Evolutionary conservation across 1,284 basidiomycete species (phyloP), one percentile per base, ranked within the genome.

Genomic region (Fomes fomentarius): DNA sequence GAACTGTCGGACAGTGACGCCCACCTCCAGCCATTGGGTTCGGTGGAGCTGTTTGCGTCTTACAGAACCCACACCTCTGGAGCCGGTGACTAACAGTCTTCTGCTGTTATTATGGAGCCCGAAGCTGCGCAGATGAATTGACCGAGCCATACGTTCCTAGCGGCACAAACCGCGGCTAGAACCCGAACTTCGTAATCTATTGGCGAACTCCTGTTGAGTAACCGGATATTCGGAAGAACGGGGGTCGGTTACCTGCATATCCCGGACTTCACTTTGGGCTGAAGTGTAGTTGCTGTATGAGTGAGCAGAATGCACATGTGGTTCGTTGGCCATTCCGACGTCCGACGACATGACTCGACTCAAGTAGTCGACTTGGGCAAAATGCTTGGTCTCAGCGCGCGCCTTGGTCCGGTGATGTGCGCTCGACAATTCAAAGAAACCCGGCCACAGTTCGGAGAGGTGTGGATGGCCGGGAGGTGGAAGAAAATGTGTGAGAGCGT

Each of bases 181-280:
- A 37, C 11, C 30, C 33, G 12, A 35, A 41, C 31, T 24, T 44
- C 22, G 33, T 25, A 7, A 30, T 21, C 24, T 34, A 28, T 22
- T 46, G 53, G 41, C 42, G 25, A 30, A 49, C 44, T 41, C 37
- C 22, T 38, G 37, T 12, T 49, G 19, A 54, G 42, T 50, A 43
- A 40, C 53, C 53, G 53, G 53, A 9, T 14, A 15, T 33, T 54
- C 43, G 47, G 42, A 40, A 15, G 37, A 50, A 53, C n/a, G 31
- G 35, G 4, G 30, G 1, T 47, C 47, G 30, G 35, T 41, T 47
- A 47, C 50, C 44, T 35, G 25, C 50, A 30, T 35, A 26, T 19
- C 37, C 38, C 21, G 28, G 26, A n/a, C 42, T 34, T 42, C 37
- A 26, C 28, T 40, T 40, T 26, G n/a, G 19, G 30, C 26, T 42